Evolutionary conservation across 2,329 filamentous ascomycete species (phyloP).

Genomic region (Chaetothyriales sp.): DNA sequence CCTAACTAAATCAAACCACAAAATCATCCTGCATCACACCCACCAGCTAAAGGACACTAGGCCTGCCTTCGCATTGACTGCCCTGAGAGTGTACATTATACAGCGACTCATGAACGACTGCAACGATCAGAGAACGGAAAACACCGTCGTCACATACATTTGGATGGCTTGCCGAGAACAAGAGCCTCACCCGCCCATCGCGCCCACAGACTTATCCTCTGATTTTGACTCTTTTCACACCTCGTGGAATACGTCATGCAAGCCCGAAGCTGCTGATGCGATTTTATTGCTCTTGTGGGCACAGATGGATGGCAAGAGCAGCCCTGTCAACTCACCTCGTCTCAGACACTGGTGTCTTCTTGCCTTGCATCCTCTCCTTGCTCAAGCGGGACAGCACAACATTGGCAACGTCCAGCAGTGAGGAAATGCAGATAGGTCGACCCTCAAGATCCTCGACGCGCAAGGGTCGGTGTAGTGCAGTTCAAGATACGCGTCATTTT

Average conservation of each 20-base stretch:
- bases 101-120: constrained; percentile 40
- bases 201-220: constrained; percentile 21
- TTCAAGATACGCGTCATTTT: no score
- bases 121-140: constrained; percentile 52
- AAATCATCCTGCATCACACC: constrained; percentile 14
- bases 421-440: no score
- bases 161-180: constrained; percentile 39
- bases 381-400: constrained; percentile 51
- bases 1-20: constrained; percentile 51
- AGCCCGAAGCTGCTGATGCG: constrained; percentile 44
- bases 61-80: constrained; percentile 26
- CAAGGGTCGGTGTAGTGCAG: no score
- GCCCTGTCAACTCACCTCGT: constrained; percentile 39
- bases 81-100: constrained; percentile 52
- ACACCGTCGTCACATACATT: constrained; percentile 51
- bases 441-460: no score
- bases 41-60: constrained; percentile 32
- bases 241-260: constrained; percentile 36
- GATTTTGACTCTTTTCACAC: constrained; percentile 36
- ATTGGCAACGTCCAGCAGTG: constrained; percentile 45
- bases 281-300: constrained; percentile 61
- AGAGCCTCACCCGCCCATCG: neutral
- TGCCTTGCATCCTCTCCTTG: constrained; percentile 54
- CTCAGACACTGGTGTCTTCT: constrained; percentile 57
- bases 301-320: constrained; percentile 42